A percentile compares a stretch with the other conserved stretches of the same genome.
phyloP scores from a whole-genome alignment of 169 alveolate species.

The Babesia bovis region DNA sequence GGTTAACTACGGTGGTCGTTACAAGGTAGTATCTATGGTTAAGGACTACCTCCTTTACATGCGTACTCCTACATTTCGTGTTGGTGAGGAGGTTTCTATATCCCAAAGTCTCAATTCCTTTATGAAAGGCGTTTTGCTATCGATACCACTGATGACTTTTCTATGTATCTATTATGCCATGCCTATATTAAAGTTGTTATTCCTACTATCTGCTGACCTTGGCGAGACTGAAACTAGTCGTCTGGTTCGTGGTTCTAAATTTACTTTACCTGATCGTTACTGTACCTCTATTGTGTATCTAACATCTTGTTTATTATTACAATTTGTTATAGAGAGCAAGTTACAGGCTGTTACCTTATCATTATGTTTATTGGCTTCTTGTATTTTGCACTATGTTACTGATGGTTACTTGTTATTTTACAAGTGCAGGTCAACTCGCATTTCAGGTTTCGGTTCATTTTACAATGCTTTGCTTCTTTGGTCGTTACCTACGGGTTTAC shows the following conservation, averaged over 20 bases:
- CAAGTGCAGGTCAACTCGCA: slow-evolving; percentile 12
- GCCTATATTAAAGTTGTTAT: slow-evolving; percentile 34
- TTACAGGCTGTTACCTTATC: slow-evolving; percentile 18
- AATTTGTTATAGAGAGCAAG: slow-evolving; percentile 45
- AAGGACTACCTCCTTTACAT: slow-evolving; percentile 8
- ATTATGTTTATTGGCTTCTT: slow-evolving; percentile 26
- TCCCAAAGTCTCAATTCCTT: slow-evolving; percentile 36
- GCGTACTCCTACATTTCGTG: slow-evolving; percentile 40
- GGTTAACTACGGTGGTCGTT: slow-evolving; percentile 71
- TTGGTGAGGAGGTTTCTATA: slow-evolving; percentile 68
- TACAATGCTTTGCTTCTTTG: slow-evolving; percentile 41
- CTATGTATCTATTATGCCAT: slow-evolving; percentile 11
- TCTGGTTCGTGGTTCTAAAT: slow-evolving; percentile 14
- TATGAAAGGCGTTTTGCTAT: slow-evolving; percentile 40
- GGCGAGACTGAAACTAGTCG: slow-evolving; percentile 3
- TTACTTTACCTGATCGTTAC: slow-evolving; percentile 36
- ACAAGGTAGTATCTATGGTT: slow-evolving; percentile 54
- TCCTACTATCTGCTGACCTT: slow-evolving; percentile 40
- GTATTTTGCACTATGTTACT: slow-evolving; percentile 15
- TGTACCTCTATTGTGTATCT: slow-evolving; percentile 26
- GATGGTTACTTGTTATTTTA: slow-evolving; percentile 26
- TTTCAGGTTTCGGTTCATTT: background rate
- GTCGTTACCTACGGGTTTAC: slow-evolving; percentile 57
- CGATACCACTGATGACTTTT: slow-evolving; percentile 35
- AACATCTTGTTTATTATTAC: slow-evolving; percentile 44